Evolutionary conservation across 2,329 filamentous ascomycete genomes (phyloP).

Genomic region (Epichloe typhina): DNA sequence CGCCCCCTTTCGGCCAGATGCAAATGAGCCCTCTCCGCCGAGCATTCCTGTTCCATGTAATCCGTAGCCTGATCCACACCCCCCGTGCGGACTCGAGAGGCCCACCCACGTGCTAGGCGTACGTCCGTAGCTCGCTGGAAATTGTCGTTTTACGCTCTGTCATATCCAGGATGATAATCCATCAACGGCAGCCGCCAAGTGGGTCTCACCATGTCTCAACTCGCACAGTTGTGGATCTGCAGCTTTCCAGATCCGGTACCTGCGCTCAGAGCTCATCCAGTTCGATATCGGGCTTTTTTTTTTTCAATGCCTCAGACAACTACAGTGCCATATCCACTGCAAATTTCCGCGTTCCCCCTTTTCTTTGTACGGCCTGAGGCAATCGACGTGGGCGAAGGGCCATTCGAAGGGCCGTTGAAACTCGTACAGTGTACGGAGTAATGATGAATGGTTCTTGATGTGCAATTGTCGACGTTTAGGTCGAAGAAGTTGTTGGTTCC

Average conservation of each 20-base stretch:
- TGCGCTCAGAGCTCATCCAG: conserved; percentile 8
- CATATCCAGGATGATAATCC: background rate
- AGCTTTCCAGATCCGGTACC: conserved; percentile 4
- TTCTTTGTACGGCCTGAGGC: background rate
- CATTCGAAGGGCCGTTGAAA: background rate
- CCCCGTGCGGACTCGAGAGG: conserved; percentile 2
- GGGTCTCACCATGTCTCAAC: conserved; percentile 6
- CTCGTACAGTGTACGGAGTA: background rate
- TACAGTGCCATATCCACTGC: conserved; percentile 3
- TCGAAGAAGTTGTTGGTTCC: too few species aligned
- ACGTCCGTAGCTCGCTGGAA: conserved; percentile 1
- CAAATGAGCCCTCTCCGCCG: too few species aligned
- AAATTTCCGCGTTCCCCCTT: conserved; percentile 5
- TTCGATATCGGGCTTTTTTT: conserved; percentile 4
- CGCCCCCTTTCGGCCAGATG: too few species aligned
- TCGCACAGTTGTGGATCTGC: background rate
- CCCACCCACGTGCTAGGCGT: conserved; percentile 12
- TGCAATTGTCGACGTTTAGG: too few species aligned
- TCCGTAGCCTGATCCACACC: background rate
- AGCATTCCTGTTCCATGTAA: background rate
- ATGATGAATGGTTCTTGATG: too few species aligned
- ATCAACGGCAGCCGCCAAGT: conserved; percentile 6
- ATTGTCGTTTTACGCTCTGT: background rate
- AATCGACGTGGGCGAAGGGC: background rate
- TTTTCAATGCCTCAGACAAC: conserved; percentile 12